A percentile compares a stretch with the other conserved stretches of the same genome.
Conservation (phyloP, 805 yeast species). For the Starmerella floris region DNA sequence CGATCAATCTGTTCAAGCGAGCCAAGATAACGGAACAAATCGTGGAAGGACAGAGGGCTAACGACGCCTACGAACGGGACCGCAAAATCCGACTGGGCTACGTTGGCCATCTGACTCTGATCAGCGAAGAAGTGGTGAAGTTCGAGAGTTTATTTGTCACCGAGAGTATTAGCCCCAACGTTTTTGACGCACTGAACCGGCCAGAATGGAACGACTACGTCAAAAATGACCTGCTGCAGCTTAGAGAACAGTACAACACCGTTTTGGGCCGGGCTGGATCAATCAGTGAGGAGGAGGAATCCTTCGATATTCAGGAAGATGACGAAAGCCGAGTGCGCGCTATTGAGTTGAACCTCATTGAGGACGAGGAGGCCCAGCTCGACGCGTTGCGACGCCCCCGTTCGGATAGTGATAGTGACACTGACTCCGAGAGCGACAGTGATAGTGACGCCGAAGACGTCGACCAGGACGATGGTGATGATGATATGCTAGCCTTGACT, state of each 20-base stretch:
- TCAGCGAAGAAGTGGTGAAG: slow-evolving; percentile 91
- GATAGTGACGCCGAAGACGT: slow-evolving; percentile 20
- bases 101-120: slow-evolving; percentile 91
- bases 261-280: slow-evolving; percentile 55
- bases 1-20: slow-evolving; percentile 56
- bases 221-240: slow-evolving; percentile 66
- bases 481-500: slow-evolving; percentile 5
- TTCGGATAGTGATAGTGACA: slow-evolving; percentile 19
- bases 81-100: slow-evolving; percentile 69
- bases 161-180: slow-evolving; percentile 42
- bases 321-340: slow-evolving; percentile 21
- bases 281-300: slow-evolving; percentile 28
- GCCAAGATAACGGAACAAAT: slow-evolving; percentile 46
- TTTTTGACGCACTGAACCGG: slow-evolving; percentile 35
- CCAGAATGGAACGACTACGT: slow-evolving; percentile 74
- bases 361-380: slow-evolving; percentile 6
- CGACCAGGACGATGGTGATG: slow-evolving; percentile 18
- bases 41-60: slow-evolving; percentile 46
- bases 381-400: not conserved
- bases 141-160: slow-evolving; percentile 52
- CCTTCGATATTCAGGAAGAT: slow-evolving; percentile 16
- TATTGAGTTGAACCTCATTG: slow-evolving; percentile 21
- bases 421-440: slow-evolving; percentile 22
- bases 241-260: slow-evolving; percentile 87
- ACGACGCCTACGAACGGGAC: slow-evolving; percentile 46